A percentile compares a stretch with the other conserved stretches of the same genome.
phyloP scores from a whole-genome alignment of 805 yeast species.

The Zygosaccharomyces bisporus region DNA sequence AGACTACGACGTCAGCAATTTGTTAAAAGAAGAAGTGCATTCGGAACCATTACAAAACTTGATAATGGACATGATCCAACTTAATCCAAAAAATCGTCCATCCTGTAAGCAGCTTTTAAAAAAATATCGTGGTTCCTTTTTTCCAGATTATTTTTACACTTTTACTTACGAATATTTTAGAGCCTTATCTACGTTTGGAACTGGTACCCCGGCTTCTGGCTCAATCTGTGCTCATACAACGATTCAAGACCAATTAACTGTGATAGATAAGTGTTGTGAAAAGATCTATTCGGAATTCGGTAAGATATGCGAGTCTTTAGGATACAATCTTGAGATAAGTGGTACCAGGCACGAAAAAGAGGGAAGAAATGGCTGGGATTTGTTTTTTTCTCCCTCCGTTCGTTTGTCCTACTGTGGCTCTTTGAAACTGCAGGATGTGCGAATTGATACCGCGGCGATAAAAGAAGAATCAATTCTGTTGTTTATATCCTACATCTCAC shows the following conservation, averaged over 20 bases:
- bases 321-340: conserved; percentile 15
- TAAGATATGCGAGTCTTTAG: conserved; percentile 31
- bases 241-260: conserved; percentile 18
- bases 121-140: conserved; percentile 47
- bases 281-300: conserved; percentile 58
- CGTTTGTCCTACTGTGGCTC: conserved; percentile 15
- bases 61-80: conserved; percentile 57
- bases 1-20: conserved; percentile 52
- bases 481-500: conserved; percentile 28
- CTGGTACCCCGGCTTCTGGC: conserved; percentile 22
- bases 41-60: conserved; percentile 49
- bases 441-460: conserved; percentile 10
- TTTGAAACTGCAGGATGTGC: conserved; percentile 11
- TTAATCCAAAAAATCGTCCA: conserved; percentile 59
- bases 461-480: conserved; percentile 29
- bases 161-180: conserved; percentile 68
- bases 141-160: conserved; percentile 65
- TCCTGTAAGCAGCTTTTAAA: conserved; percentile 52
- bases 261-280: conserved; percentile 40
- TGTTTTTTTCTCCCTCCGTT: conserved; percentile 15
- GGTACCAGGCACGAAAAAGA: background rate
- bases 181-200: conserved; percentile 32
- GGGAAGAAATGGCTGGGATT: conserved; percentile 8
- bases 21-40: conserved; percentile 41
- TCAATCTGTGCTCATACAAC: conserved; percentile 17